Percentiles rank a stretch among this genome's conserved stretches.
Evolutionary conservation across 1,284 basidiomycete species (phyloP).

Genomic region (Cerrena zonata): DNA sequence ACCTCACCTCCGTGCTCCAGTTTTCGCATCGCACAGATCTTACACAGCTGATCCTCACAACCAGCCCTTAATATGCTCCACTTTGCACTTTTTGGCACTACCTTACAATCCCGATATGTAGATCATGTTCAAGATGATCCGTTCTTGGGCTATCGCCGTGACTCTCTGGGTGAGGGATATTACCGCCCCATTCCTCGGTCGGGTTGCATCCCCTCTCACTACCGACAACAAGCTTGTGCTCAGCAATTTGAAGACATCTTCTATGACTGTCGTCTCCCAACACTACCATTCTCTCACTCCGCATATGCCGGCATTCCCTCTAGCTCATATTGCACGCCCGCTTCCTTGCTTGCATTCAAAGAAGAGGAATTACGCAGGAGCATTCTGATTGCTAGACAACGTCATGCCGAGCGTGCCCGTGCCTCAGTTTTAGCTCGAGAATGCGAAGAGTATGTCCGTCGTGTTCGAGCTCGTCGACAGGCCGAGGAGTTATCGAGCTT

Average conservation of each 20-base stretch:
- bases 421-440: constrained; percentile 9
- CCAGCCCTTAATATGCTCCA: background rate
- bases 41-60: background rate
- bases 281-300: background rate
- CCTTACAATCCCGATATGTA: background rate
- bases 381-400: background rate
- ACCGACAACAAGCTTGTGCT: no score
- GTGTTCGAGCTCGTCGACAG: constrained; percentile 9
- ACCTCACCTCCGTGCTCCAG: no score
- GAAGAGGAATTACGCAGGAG: background rate
- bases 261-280: no score
- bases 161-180: background rate
- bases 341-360: background rate
- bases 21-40: no score
- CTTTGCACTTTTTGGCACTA: background rate
- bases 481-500: background rate
- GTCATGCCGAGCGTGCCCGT: constrained; percentile 4
- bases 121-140: background rate
- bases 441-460: constrained; percentile 10
- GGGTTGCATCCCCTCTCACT: background rate
- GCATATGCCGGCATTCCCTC: background rate
- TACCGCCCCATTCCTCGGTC: no score
- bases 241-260: background rate
- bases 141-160: background rate
- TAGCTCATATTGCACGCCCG: background rate